Base-by-base conservation (phyloP, 768 basidiomycete species). In the Tremella yokohamensis region DNA sequence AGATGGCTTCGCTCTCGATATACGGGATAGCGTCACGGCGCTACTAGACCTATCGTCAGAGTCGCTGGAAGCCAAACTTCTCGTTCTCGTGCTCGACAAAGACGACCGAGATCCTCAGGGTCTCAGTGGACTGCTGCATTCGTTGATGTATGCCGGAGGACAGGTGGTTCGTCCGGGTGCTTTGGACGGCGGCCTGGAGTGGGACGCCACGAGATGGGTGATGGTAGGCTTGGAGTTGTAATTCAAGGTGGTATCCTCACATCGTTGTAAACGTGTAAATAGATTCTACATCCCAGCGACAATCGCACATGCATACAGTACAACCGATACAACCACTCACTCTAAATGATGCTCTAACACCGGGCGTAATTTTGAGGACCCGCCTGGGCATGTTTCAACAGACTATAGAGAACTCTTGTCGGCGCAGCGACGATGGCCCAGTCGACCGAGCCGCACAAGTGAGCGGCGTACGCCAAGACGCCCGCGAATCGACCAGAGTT, bases 201-300 rank as follows among this genome's bases (percentile, higher is more conserved):
- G 70, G 70, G 73, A 75, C 57, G 54, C 61, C n/a, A 65, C 40
- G 49, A 60, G 62, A 51, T 77, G 73, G 76, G 73, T 75, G 16
- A 52, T 75, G 62, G 70, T 75, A 6, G 73, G 71, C 4, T 70
- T 76, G 57, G 75, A 76, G 45, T 40, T 76, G 57, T 74, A 62
- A 34, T 29, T 24, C 22, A 45, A n/a, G n/a, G n/a, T n/a, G n/a
- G n/a, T 18, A 45, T 45, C 42, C 15, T 45, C 6, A 34, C 29
- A 6, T 11, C 29, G 29, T 34, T 34, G 29, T 34, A 34, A 34
- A 6, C 29, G 29, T 34, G 29, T 34, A 34, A 4, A 11, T 6
- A 34, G 29, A 34, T 34, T 11, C 29, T 6, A 34, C 29, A 4
- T 6, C 11, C 29, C 29, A 34, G 29, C 29, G 29, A 34, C 29